These are phyloP conservation scores for Flaveria brownii DNA, from an alignment of 129 eudicot genomes.

Conservation along the genomic window DNA sequence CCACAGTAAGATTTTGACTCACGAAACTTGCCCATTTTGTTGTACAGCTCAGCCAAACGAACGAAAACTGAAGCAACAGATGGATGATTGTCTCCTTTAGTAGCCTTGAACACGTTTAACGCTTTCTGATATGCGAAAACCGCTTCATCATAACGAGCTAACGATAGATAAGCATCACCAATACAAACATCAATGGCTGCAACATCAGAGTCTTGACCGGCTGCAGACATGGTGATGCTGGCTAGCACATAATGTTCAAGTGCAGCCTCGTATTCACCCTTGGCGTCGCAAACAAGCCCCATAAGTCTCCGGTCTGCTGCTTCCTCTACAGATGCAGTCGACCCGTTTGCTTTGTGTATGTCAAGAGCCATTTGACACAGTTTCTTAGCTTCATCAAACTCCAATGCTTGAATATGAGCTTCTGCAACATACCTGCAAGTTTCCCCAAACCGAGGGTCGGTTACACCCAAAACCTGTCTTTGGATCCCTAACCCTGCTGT, in stretches of 20 bases:
- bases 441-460: slow-evolving; percentile 54
- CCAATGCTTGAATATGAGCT: slow-evolving; percentile 63
- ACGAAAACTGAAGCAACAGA: slow-evolving; percentile 75
- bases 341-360: slow-evolving; percentile 46
- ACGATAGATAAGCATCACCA: slow-evolving; percentile 58
- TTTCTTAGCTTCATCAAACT: slow-evolving; percentile 67
- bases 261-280: slow-evolving; percentile 61
- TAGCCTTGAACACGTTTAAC: slow-evolving; percentile 54
- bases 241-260: slow-evolving; percentile 59
- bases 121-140: slow-evolving; percentile 81
- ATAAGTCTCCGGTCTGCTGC: slow-evolving; percentile 67
- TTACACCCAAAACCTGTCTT: slow-evolving; percentile 54
- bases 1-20: slow-evolving; percentile 85
- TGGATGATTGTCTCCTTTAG: slow-evolving; percentile 81
- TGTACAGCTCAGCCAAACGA: slow-evolving; percentile 80
- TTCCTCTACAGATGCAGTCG: slow-evolving; percentile 48
- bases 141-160: slow-evolving; percentile 86
- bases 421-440: slow-evolving; percentile 73
- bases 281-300: slow-evolving; percentile 68
- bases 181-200: slow-evolving; percentile 55
- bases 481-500: slow-evolving; percentile 44
- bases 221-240: slow-evolving; percentile 51
- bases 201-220: slow-evolving; percentile 54
- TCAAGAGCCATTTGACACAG: slow-evolving; percentile 65
- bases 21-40: slow-evolving; percentile 76